These are phyloP conservation scores for Microsporum canis DNA, from an alignment of 2,329 filamentous ascomycete species.

Conservation along the genomic window DNA sequence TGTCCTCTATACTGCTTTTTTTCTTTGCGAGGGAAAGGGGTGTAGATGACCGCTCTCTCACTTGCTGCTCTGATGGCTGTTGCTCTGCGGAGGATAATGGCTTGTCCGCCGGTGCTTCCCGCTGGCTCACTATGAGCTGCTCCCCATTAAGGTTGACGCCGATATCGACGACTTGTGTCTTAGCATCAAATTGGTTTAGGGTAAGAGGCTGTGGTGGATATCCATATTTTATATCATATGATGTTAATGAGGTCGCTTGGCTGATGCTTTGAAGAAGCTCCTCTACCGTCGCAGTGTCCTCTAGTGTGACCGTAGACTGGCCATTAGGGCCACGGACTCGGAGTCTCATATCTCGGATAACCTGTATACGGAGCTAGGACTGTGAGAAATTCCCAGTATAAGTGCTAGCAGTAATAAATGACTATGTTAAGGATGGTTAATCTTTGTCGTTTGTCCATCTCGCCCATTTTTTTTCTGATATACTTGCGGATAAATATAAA, in stretches of 20 bases:
- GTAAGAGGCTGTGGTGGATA: slow-evolving; percentile 61
- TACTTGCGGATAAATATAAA: not conserved
- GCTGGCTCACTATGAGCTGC: slow-evolving; percentile 52
- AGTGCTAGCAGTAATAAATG: not conserved
- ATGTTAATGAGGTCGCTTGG: slow-evolving; percentile 51
- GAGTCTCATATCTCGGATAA: slow-evolving; percentile 48
- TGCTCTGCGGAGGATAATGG: not conserved
- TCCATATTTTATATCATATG: slow-evolving; percentile 71
- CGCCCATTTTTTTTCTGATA: not conserved
- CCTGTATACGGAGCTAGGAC: not conserved
- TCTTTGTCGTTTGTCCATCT: not conserved
- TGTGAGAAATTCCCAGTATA: not conserved
- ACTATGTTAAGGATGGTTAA: not conserved
- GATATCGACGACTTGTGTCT: slow-evolving; percentile 43
- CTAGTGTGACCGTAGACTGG: slow-evolving; percentile 56
- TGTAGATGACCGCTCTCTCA: not conserved
- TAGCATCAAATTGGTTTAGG: slow-evolving; percentile 42
- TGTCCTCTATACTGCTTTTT: slow-evolving; percentile 33
- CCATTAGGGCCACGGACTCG: slow-evolving; percentile 65
- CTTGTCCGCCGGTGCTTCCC: slow-evolving; percentile 21
- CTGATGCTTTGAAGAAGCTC: slow-evolving; percentile 35
- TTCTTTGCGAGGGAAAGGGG: slow-evolving; percentile 26
- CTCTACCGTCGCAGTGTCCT: slow-evolving; percentile 49
- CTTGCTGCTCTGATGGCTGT: not conserved
- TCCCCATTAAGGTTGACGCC: slow-evolving; percentile 55